A percentile compares a stretch with the other conserved stretches of the same genome.
Conservation (phyloP, 2,329 filamentous ascomycete genomes). For the Alternaria burnsii region DNA sequence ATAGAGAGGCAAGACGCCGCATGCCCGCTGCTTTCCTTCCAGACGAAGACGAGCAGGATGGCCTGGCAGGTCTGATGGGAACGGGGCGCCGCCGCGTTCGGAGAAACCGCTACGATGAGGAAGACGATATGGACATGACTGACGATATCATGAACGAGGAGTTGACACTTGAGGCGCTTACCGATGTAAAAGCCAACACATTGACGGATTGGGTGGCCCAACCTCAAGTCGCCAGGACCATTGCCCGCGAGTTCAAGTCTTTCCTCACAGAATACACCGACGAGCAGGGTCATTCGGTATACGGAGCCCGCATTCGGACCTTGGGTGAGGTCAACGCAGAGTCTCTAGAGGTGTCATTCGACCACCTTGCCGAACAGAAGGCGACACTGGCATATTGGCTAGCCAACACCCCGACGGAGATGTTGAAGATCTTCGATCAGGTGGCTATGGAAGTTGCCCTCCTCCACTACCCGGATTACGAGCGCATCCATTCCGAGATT, state of each 20-base stretch:
- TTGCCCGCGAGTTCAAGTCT: slow-evolving; percentile 95
- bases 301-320: slow-evolving; percentile 90
- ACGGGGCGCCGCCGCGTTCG: slow-evolving; percentile 85
- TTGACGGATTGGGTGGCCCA: slow-evolving; percentile 95
- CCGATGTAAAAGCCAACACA: slow-evolving; percentile 91
- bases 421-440: slow-evolving; percentile 94
- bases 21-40: slow-evolving; percentile 78
- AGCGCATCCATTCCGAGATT: slow-evolving; percentile 96
- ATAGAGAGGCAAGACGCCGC: slow-evolving; percentile 71
- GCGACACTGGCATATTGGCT: slow-evolving; percentile 95
- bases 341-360: slow-evolving; percentile 94
- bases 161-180: slow-evolving; percentile 86
- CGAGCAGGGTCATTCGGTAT: slow-evolving; percentile 86
- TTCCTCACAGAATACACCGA: slow-evolving; percentile 98
- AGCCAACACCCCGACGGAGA: slow-evolving; percentile 93
- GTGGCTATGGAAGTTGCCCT: slow-evolving; percentile 97
- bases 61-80: slow-evolving; percentile 81
- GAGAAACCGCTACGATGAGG: slow-evolving; percentile 92
- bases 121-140: slow-evolving; percentile 88
- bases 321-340: slow-evolving; percentile 98
- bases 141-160: slow-evolving; percentile 96
- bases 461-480: slow-evolving; percentile 96
- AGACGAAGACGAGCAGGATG: slow-evolving; percentile 86
- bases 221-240: slow-evolving; percentile 87
- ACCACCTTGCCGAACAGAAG: slow-evolving; percentile 88